Base-by-base conservation (phyloP, 1,284 basidiomycete genomes). In the Sporisorium exsertum region DNA sequence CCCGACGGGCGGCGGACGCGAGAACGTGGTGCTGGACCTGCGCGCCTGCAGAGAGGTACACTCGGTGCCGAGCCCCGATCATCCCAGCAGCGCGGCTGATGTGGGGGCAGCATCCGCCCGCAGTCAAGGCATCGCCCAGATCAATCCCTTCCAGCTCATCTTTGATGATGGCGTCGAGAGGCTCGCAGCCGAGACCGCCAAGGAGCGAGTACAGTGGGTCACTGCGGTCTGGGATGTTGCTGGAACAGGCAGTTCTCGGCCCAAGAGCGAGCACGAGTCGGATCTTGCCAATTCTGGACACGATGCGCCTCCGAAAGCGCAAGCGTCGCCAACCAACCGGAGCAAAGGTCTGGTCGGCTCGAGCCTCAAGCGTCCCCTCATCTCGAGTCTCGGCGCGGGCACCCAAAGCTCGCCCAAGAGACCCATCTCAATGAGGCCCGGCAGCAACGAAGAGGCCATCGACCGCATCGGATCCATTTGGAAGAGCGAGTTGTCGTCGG, bases 81-180 rank as follows among this genome's bases (percentile, higher is more conserved):
- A 82, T 52, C 70, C 80, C 2, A 73, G 72, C 51, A 77, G 75
- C 43, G 42, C 24, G 6, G 53, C 62, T 10, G 81, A 82, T 46
- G 32, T 78, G 9, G 81, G 79, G 5, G 79, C 81, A 15, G 63
- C 57, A 2, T 46, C 45, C 18, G 78, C 81, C 3, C 59, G 74
- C 5, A 64, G 60, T 27, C 80, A 81, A 35, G 74, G 72, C 5
- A 57, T 83, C 33, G 59, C 37, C 29, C 55, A 59, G 42, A 69
- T 81, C 64, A 77, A 37, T 50, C 77, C 81, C 10, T 83, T 79
- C 58, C 80, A 83, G 64, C 63, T 83, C n/a, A 75, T 81, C 46
- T 83, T 83, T 59, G 78, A 81, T 32, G 81, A 83, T 46, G 81
- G 81, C n/a, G 74, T 83, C 0, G 81, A 83, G 69, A 49, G 81